A percentile compares a stretch with the other conserved stretches of the same genome.
Conservation (phyloP, 306 rosid species). For the Sesbania bispinosa region DNA sequence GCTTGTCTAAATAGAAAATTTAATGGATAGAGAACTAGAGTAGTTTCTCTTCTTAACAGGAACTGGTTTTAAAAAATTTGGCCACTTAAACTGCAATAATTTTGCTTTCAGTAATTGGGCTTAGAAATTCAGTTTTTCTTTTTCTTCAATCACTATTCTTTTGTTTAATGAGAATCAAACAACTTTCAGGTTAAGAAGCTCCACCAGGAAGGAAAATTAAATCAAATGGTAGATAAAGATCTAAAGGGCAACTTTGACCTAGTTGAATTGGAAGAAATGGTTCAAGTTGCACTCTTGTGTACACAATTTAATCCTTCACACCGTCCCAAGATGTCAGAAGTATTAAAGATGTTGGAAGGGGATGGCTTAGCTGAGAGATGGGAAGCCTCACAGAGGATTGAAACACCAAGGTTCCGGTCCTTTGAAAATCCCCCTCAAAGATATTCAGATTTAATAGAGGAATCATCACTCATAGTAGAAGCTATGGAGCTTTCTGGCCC, state of each 20-base stretch:
- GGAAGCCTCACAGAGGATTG: slow-evolving; percentile 86
- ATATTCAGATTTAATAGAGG: slow-evolving; percentile 88
- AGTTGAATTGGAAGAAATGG: slow-evolving; percentile 89
- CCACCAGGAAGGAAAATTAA: slow-evolving; percentile 78
- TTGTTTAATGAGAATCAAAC: slow-evolving; percentile 10
- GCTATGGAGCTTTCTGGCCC: slow-evolving; percentile 99
- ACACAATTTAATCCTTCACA: slow-evolving; percentile 87
- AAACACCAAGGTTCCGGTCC: slow-evolving; percentile 62
- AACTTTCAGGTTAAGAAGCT: slow-evolving; percentile 82
- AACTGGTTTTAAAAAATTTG: not conserved
- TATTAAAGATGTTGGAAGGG: slow-evolving; percentile 91
- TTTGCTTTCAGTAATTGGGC: not conserved
- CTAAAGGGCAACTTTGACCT: slow-evolving; percentile 62
- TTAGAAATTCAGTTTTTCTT: not conserved
- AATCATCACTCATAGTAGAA: slow-evolving; percentile 85
- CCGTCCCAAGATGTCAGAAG: slow-evolving; percentile 97
- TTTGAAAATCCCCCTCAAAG: slow-evolving; percentile 68
- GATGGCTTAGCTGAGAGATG: slow-evolving; percentile 97
- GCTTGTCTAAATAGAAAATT: not conserved
- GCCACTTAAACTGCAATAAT: not conserved
- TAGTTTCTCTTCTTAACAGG: not conserved
- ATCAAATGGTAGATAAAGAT: slow-evolving; percentile 87
- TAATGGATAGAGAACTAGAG: not conserved
- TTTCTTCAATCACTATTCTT: not conserved
- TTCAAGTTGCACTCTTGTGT: slow-evolving; percentile 85